A percentile compares a stretch with the other conserved stretches of the same genome.
phyloP scores from a whole-genome alignment of 2,329 filamentous ascomycete genomes.

The Trichoderma sp. region DNA sequence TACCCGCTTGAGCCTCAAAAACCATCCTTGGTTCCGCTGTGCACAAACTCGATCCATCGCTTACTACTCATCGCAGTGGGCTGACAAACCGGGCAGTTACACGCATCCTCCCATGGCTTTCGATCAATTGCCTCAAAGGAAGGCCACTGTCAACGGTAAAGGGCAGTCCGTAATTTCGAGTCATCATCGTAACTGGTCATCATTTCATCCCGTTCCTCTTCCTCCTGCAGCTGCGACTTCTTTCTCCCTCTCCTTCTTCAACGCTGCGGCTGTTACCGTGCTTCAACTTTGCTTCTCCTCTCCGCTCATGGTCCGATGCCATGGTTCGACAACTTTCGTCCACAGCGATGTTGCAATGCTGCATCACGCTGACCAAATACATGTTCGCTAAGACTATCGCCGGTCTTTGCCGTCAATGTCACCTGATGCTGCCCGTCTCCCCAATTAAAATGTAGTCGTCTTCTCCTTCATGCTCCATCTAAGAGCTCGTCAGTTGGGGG shows the following conservation, averaged over 20 bases:
- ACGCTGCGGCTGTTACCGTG: background rate
- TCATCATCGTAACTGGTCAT: slow-evolving; percentile 3
- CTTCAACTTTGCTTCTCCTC: background rate
- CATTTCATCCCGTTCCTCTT: background rate
- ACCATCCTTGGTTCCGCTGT: background rate
- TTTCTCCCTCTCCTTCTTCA: slow-evolving; percentile 11
- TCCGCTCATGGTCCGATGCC: background rate
- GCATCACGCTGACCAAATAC: background rate
- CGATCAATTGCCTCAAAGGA: background rate
- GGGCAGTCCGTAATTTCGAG: background rate
- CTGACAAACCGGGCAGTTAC: background rate
- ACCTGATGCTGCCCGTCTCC: background rate
- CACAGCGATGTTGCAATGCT: background rate
- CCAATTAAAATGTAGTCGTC: background rate
- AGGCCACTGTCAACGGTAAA: background rate
- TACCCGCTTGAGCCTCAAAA: background rate
- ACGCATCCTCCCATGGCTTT: background rate
- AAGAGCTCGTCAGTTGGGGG: background rate
- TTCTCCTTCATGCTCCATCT: background rate
- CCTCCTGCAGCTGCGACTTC: background rate
- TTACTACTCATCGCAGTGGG: background rate
- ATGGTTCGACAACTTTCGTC: background rate
- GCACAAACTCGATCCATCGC: background rate
- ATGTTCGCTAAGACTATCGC: background rate
- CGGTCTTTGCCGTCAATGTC: background rate